Conservation (phyloP, 768 basidiomycete species). For the Nevesoporus exiguus region DNA sequence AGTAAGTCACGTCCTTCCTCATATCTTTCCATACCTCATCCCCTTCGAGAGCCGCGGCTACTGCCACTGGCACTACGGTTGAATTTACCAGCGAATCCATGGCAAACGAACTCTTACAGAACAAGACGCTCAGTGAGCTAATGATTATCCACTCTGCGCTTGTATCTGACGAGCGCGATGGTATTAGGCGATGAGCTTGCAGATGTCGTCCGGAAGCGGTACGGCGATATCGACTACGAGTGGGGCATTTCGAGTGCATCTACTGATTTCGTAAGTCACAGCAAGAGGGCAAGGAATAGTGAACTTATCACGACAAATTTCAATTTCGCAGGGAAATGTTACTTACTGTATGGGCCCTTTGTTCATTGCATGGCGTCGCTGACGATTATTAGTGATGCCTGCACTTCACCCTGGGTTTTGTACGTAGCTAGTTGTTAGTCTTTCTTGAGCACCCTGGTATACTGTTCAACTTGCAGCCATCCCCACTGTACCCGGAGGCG, state of each 20-base stretch:
- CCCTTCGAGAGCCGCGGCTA: constrained; percentile 53
- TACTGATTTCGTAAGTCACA: constrained; percentile 71
- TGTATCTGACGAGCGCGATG: background rate
- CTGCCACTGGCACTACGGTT: constrained; percentile 61
- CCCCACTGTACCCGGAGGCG: constrained; percentile 66
- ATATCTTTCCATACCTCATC: background rate
- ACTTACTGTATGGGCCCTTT: constrained; percentile 52
- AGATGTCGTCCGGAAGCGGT: constrained; percentile 55
- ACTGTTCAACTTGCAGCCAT: constrained; percentile 48
- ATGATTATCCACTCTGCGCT: background rate
- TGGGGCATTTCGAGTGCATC: constrained; percentile 70
- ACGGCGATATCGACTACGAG: constrained; percentile 59
- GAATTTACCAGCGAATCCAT: constrained; percentile 37
- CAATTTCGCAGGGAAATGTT: constrained; percentile 43
- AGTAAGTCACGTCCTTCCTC: constrained; percentile 40
- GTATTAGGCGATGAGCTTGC: constrained; percentile 60
- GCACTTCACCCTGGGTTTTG: constrained; percentile 69
- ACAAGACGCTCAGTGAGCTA: constrained; percentile 53
- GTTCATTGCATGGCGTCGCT: background rate
- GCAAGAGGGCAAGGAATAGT: background rate
- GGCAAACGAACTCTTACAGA: constrained; percentile 62
- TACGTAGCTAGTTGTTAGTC: constrained; percentile 12
- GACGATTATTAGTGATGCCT: constrained; percentile 46
- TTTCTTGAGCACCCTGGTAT: background rate
- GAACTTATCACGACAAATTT: background rate